Percentiles rank a stretch among this genome's conserved stretches.
phyloP scores from a whole-genome alignment of 208 protist genomes.

The Borovskyia barvae region DNA sequence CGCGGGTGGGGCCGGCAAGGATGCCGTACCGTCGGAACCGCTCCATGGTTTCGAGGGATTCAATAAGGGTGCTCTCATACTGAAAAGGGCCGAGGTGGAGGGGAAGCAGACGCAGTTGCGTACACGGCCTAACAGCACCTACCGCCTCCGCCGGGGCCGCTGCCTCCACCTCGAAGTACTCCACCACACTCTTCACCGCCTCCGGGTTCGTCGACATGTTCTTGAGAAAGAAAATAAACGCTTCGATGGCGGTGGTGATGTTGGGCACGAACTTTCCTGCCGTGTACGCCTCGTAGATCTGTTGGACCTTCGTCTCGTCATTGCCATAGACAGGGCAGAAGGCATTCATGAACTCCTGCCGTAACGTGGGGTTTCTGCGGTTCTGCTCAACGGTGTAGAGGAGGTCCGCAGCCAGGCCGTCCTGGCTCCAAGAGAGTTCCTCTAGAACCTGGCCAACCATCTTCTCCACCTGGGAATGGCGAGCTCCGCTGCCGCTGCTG shows the following conservation, averaged over 20 bases:
- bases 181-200: conserved; percentile 25
- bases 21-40: conserved; percentile 74
- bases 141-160: conserved; percentile 17
- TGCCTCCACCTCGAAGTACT: conserved; percentile 45
- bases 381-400: conserved; percentile 77
- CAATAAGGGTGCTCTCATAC: conserved; percentile 76
- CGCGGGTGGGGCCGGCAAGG: conserved; percentile 52
- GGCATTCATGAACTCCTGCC: conserved; percentile 79
- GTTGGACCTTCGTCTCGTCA: conserved; percentile 42
- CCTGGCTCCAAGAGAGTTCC: conserved; percentile 61
- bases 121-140: conserved; percentile 41
- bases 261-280: conserved; percentile 85
- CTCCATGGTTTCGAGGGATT: conserved; percentile 61
- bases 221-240: conserved; percentile 69
- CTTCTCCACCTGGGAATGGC: conserved; percentile 20
- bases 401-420: conserved; percentile 79
- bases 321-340: conserved; percentile 71
- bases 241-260: conserved; percentile 73
- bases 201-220: conserved; percentile 38
- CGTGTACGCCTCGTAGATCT: conserved; percentile 69
- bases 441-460: conserved; percentile 75
- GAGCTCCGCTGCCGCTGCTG: neutral
- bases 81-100: conserved; percentile 63
- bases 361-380: conserved; percentile 46
- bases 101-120: conserved; percentile 67